Evolutionary conservation across 2,329 filamentous ascomycete species (phyloP).

Genomic region (Ilyonectria mors-panacis): DNA sequence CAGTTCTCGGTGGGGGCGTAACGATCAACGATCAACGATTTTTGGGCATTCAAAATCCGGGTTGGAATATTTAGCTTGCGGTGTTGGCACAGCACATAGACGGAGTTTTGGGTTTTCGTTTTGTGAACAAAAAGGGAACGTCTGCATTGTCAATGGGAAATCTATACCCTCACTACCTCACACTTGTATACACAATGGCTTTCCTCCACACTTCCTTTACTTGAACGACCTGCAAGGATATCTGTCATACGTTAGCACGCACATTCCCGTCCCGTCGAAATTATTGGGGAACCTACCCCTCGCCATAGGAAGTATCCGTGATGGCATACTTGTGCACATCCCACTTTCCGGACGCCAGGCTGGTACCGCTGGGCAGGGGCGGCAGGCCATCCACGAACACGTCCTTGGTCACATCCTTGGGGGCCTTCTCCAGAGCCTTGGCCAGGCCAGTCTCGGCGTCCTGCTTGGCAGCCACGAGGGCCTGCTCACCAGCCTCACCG

Average conservation of each 20-base stretch:
- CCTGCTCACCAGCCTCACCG: constrained; percentile 71
- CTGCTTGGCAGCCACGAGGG: constrained; percentile 81
- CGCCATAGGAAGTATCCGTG: constrained; percentile 78
- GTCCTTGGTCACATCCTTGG: constrained; percentile 71
- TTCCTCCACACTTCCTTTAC: constrained; percentile 53
- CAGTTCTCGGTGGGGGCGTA: constrained; percentile 12
- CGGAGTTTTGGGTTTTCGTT: constrained; percentile 23
- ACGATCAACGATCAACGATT: constrained; percentile 22
- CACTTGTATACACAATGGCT: constrained; percentile 51
- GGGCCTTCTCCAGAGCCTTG: constrained; percentile 75
- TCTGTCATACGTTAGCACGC: constrained; percentile 55
- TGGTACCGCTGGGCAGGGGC: constrained; percentile 84
- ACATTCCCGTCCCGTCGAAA: too few relatives aligned
- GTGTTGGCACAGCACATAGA: constrained; percentile 22
- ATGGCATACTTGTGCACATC: constrained; percentile 79
- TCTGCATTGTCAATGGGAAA: constrained; percentile 51
- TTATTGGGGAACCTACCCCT: constrained; percentile 69
- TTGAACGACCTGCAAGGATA: constrained; percentile 77
- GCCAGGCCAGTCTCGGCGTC: constrained; percentile 82
- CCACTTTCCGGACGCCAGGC: constrained; percentile 66
- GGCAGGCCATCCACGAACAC: constrained; percentile 86
- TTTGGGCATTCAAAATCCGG: constrained; percentile 24
- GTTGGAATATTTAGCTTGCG: constrained; percentile 9
- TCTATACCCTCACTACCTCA: constrained; percentile 48
- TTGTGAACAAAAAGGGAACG: constrained; percentile 37